Base-by-base conservation (phyloP, 83 land plant species). In the Larix sibirica region DNA sequence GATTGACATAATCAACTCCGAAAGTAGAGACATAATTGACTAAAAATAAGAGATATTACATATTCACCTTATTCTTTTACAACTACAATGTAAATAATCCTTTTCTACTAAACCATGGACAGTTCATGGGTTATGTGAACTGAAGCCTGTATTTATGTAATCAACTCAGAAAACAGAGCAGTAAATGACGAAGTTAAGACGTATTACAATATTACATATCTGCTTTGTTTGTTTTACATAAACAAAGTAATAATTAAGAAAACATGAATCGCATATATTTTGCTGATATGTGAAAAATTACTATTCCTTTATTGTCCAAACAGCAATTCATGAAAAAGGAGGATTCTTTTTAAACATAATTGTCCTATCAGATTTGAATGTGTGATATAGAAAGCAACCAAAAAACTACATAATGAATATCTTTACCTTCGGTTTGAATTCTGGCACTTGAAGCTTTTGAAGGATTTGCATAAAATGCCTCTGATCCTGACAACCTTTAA, bases 401-500 rank as follows among this genome's bases (percentile, higher is more conserved):
- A 28, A 77, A 54, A 16, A 58, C 38, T 80, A n/a, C 54, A 20
- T 63, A 63, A 20, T 6, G 66, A 63, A 4, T 20, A 20, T 24
- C 28, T 23, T 3, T 89, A 88, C 91, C 75, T 85, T 90, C 31
- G 91, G 91, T 80, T 90, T 80, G 81, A 90, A 90, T 70, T 73
- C 85, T 36, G 91, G 91, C 62, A 90, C 81, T 20, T 75, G 82
- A 47, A 88, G 66, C 65, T 75, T 83, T 70, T 77, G 83, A 36
- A 90, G 79, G 81, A 85, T 80, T 54, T 88, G 88, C 71, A 87
- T 73, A 81, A 90, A 88, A 65, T 83, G 70, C 44, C 73, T 54
- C 6, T 81, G 88, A 81, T 90, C 91, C 9, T 84, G 87, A 81
- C 91, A 90, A 61, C 91, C 91, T 76, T 85, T 88, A 42, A 90